Evolutionary conservation across 495 filamentous ascomycete genomes (phyloP).

Genomic region (Amphirosellinia nigrospora): DNA sequence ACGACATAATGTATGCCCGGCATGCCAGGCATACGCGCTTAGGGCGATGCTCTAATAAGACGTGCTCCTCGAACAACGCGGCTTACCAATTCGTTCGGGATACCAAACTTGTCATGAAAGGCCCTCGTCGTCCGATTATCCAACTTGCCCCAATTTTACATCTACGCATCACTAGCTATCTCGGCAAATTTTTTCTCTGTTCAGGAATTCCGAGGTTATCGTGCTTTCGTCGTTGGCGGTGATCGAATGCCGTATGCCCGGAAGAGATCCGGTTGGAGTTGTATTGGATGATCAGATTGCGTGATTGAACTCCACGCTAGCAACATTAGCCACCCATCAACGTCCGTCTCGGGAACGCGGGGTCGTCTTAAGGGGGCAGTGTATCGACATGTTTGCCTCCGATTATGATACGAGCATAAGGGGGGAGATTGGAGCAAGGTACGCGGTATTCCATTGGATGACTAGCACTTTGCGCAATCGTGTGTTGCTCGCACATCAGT

Average conservation of each 20-base stretch:
- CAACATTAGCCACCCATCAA: conserved; percentile 34
- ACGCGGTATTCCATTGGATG: conserved; percentile 37
- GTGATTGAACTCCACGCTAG: conserved; percentile 40
- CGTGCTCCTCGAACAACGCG: not conserved
- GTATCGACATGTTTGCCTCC: not conserved
- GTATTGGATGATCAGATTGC: conserved; percentile 31
- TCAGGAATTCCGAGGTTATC: not conserved
- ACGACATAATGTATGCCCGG: not conserved
- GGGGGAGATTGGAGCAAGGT: conserved; percentile 4
- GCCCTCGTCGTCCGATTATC: not conserved
- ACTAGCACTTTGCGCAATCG: conserved; percentile 37
- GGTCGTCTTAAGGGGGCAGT: conserved; percentile 22
- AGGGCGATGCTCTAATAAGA: conserved; percentile 23
- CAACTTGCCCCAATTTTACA: not conserved
- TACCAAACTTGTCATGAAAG: too few species aligned
- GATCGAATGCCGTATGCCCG: not conserved
- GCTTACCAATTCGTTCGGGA: not conserved
- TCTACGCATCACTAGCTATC: not conserved
- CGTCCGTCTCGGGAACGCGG: conserved; percentile 29
- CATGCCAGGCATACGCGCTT: not conserved
- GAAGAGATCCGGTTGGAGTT: not conserved
- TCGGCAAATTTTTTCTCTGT: not conserved
- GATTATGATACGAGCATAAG: not conserved
- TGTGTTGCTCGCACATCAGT: conserved; percentile 41
- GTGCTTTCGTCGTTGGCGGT: not conserved